Conservation (phyloP, 352 stramenopile species). For the Pythium apleroticum region DNA sequence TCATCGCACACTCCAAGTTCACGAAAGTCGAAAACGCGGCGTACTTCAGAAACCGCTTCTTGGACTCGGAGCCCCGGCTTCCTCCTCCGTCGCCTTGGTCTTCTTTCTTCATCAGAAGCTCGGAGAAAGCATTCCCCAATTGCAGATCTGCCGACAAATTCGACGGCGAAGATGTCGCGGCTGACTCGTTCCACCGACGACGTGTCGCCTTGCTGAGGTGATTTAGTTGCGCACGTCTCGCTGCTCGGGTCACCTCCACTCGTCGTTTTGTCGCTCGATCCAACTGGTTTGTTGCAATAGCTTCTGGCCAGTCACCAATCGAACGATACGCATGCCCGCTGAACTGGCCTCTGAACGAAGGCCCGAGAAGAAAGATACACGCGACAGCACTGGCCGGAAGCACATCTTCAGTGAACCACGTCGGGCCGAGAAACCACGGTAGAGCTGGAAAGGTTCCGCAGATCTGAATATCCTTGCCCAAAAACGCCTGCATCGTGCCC, state of each 20-base stretch:
- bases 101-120: conserved; percentile 43
- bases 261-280: conserved; percentile 53
- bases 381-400: conserved; percentile 42
- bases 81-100: conserved; percentile 24
- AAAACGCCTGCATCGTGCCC: conserved; percentile 57
- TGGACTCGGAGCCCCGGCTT: conserved; percentile 15
- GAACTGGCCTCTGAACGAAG: conserved; percentile 58
- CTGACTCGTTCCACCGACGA: conserved; percentile 42
- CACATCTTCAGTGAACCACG: conserved; percentile 69
- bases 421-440: conserved; percentile 59
- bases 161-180: background rate
- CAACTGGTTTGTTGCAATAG: conserved; percentile 53
- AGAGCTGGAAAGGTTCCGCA: conserved; percentile 63
- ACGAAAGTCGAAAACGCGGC: conserved; percentile 56
- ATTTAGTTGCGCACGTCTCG: conserved; percentile 46
- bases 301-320: conserved; percentile 70
- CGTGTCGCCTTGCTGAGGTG: conserved; percentile 47
- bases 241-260: conserved; percentile 50
- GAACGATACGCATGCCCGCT: conserved; percentile 66
- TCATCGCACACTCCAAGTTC: conserved; percentile 59
- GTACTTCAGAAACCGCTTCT: conserved; percentile 40
- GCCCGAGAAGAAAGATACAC: conserved; percentile 69
- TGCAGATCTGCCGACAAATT: conserved; percentile 5
- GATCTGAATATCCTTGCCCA: conserved; percentile 76
- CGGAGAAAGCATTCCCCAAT: conserved; percentile 16